These are phyloP conservation scores for Dendryphion nanum DNA, from an alignment of 2,329 filamentous ascomycete genomes.

Conservation along the genomic window DNA sequence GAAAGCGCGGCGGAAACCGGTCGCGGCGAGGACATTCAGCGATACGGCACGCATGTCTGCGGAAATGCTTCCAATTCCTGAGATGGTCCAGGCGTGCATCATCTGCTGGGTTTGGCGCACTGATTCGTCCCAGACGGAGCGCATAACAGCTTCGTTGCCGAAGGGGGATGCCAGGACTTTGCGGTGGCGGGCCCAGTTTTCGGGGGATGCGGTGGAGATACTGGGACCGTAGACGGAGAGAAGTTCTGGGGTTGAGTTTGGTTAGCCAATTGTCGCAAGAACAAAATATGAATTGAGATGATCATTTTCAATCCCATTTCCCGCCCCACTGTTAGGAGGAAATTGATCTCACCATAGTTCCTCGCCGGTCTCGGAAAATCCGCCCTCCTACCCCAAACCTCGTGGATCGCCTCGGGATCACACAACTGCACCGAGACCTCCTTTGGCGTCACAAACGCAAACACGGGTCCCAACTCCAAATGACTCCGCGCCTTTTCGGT, in stretches of 20 bases:
- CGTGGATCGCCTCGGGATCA: constrained; percentile 12
- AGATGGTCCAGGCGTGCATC: constrained; percentile 7
- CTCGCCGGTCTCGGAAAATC: constrained; percentile 13
- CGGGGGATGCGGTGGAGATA: constrained; percentile 6
- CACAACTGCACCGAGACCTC: constrained; percentile 11
- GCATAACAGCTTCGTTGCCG: constrained; percentile 40
- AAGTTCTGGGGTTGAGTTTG: too few species aligned
- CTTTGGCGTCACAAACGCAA: constrained; percentile 11
- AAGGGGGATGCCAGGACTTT: constrained; percentile 40
- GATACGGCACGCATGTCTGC: constrained; percentile 26
- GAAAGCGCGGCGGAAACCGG: constrained; percentile 20
- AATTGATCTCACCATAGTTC: constrained; percentile 11
- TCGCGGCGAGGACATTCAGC: constrained; percentile 31
- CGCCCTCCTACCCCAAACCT: constrained; percentile 8
- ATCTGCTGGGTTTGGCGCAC: constrained; percentile 53
- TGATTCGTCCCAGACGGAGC: constrained; percentile 54
- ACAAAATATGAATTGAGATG: too few species aligned
- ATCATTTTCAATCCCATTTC: background rate
- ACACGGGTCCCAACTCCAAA: constrained; percentile 11
- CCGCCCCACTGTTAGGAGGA: background rate
- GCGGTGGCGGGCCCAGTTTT: constrained; percentile 42
- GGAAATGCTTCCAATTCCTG: constrained; percentile 9
- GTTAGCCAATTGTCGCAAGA: too few species aligned
- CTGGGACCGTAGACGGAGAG: constrained; percentile 4
- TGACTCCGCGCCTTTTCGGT: constrained; percentile 13